Base-by-base conservation (phyloP, 805 yeast genomes). In the Ogataea chonburiensis region DNA sequence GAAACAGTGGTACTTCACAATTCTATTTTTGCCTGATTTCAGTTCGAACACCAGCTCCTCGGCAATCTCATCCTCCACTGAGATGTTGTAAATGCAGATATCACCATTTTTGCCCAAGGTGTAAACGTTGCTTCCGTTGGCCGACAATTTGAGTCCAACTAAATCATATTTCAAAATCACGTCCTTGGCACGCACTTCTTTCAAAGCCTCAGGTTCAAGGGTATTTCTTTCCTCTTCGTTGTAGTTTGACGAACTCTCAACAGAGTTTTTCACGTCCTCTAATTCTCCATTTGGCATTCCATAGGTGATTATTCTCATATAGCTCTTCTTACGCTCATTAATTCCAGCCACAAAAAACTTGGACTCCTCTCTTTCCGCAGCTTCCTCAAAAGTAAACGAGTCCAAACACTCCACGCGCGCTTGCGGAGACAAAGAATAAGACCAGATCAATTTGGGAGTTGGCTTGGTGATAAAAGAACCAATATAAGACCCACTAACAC, bases 391-490 rank as follows among this genome's bases (percentile, higher is more conserved):
- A 5, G 39, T 46, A 32, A 37, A 56, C n/a, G 58, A 49, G 33
- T 55, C 77, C 60, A 75, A 52, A 29, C 68, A 53, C 30, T 68
- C 67, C 14, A 73, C 68, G 3, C 58, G 41, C 13, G 71, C 58
- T 17, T 65, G 61, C 5, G 80, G 80, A 13, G 75, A 64, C 30
- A 75, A 60, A 14, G 80, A 70, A 48, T 66, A 63, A 3, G 79
- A 70, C 80, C 80, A 75, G 24, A 68, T 58, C 54, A 75, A 58
- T 42, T 69, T 73, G n/a, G 81, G 81, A 10, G 77, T 66, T 12
- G 81, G 81, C 47, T 66, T 70, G 34, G 73, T 67, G 22, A 75
- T 60, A 49, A 68, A 73, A 23, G 73, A 66, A 19, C 77, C 72
- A 25, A 75, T 61, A 46, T 66, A 68, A 24, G 79, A 74, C 33